Conservation (phyloP, 2,329 filamentous ascomycete species). For the Fonsecaea nubica region DNA sequence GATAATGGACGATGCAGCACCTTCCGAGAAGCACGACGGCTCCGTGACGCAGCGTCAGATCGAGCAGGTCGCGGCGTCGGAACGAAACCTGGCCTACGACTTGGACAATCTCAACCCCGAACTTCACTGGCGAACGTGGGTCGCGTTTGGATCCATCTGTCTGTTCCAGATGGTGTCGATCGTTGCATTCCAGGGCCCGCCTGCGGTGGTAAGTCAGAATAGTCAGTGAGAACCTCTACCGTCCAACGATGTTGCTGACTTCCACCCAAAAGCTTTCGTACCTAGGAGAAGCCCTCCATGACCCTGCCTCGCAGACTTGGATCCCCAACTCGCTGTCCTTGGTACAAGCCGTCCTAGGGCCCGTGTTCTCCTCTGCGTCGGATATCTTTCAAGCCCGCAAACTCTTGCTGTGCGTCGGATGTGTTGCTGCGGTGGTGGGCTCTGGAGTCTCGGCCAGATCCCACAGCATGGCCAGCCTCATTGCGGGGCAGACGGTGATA, state of each 20-base stretch:
- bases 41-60: too few relatives aligned
- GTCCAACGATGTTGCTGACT: too few relatives aligned
- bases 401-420: constrained; percentile 23
- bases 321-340: constrained; percentile 26
- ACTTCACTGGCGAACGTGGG: constrained; percentile 15
- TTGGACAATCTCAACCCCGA: constrained; percentile 41
- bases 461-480: constrained; percentile 23
- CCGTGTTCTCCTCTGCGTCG: constrained; percentile 25
- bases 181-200: constrained; percentile 6
- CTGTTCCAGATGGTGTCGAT: constrained; percentile 11
- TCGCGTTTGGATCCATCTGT: constrained; percentile 13
- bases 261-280: too few relatives aligned
- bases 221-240: too few relatives aligned
- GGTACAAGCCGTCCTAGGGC: constrained; percentile 25
- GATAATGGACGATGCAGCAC: too few relatives aligned
- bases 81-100: background rate
- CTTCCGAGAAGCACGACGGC: too few relatives aligned
- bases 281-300: too few relatives aligned
- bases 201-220: background rate
- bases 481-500: constrained; percentile 25
- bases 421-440: constrained; percentile 4
- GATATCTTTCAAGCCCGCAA: constrained; percentile 33
- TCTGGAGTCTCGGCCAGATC: constrained; percentile 26
- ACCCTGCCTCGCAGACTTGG: constrained; percentile 16
- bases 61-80: too few relatives aligned